Evolutionary conservation across 768 basidiomycete species (phyloP).

Genomic region (Mycena leptocephala): DNA sequence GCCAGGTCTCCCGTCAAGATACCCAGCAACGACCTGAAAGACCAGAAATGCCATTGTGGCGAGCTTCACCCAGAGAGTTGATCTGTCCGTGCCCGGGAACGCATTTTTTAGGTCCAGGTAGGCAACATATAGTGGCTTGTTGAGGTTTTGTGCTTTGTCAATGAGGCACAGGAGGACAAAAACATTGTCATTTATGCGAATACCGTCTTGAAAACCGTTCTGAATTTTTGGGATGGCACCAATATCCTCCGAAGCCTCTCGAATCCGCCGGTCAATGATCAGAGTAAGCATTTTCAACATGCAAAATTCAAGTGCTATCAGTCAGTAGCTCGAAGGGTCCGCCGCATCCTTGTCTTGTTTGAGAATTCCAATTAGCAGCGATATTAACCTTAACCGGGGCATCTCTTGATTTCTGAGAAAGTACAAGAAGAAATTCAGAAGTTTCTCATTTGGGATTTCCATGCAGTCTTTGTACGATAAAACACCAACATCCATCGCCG

Average conservation of each 20-base stretch:
- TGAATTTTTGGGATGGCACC: neutral
- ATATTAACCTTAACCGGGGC: neutral
- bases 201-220: neutral
- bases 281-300: too few relatives aligned
- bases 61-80: neutral
- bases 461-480: too few relatives aligned
- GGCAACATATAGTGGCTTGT: neutral
- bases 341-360: neutral
- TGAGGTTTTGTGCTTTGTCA: too few relatives aligned
- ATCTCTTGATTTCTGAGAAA: neutral
- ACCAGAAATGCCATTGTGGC: neutral
- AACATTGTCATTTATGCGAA: neutral
- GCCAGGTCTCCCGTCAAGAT: too few relatives aligned
- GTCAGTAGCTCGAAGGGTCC: neutral
- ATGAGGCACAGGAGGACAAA: neutral
- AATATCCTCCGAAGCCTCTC: neutral
- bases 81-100: neutral
- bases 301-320: neutral
- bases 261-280: neutral
- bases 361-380: neutral
- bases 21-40: too few relatives aligned
- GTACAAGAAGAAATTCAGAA: neutral
- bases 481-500: neutral
- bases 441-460: too few relatives aligned
- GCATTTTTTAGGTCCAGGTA: too few relatives aligned